Evolutionary conservation across 1,139 yeast species (phyloP).

Genomic region (Magnusiomyces suaveolens): DNA sequence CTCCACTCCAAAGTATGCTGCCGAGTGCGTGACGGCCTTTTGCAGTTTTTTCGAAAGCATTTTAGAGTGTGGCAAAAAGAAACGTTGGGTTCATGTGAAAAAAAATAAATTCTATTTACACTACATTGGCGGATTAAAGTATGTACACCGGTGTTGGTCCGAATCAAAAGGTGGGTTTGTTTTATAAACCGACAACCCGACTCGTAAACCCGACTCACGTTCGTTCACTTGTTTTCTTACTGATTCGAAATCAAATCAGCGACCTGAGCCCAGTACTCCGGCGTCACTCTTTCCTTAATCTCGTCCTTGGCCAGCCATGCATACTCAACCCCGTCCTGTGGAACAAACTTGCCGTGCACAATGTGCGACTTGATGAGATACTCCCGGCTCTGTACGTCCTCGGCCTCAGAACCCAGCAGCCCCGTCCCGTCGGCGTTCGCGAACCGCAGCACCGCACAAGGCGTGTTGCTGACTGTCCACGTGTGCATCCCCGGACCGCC

Average conservation of each 20-base stretch:
- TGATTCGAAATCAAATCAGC: constrained; percentile 22
- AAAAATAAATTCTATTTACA: too few species aligned
- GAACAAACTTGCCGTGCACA: constrained; percentile 74
- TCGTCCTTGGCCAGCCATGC: constrained; percentile 87
- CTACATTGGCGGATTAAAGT: too few species aligned
- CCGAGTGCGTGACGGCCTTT: not conserved
- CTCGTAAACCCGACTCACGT: too few species aligned
- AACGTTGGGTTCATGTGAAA: too few species aligned
- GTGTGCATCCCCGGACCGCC: constrained; percentile 76
- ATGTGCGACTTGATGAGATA: constrained; percentile 83
- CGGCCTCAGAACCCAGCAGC: not conserved
- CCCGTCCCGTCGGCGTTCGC: constrained; percentile 12
- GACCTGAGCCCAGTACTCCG: constrained; percentile 42
- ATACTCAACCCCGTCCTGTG: constrained; percentile 38
- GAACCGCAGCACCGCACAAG: constrained; percentile 51
- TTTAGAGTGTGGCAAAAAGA: too few species aligned
- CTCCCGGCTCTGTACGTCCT: constrained; percentile 34
- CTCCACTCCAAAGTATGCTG: not conserved
- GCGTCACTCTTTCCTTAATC: constrained; percentile 45
- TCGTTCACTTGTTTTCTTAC: too few species aligned
- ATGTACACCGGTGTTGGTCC: too few species aligned
- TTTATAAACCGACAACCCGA: too few species aligned
- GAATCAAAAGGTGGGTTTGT: too few species aligned
- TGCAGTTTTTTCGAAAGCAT: not conserved
- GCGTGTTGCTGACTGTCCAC: constrained; percentile 83